Evolutionary conservation across 192 early-diverging fungal genomes (phyloP).

Genomic region (Podila epicladia): DNA sequence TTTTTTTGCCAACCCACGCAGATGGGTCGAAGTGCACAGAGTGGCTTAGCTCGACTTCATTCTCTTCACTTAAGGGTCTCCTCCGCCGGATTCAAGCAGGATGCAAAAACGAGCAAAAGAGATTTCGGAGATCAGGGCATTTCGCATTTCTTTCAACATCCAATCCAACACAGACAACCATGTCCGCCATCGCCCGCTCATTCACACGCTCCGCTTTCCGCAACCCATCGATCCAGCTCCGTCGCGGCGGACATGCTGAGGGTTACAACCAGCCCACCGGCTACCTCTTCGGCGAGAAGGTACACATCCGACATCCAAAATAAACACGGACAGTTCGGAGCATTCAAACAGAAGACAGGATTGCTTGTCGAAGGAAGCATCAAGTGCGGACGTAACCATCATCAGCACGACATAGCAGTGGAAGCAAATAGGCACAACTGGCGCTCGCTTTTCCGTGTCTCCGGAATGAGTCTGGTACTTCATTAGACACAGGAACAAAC

Average conservation of each 20-base stretch:
- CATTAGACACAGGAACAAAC: too few species aligned
- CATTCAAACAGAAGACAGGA: too few species aligned
- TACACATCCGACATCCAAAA: slow-evolving; percentile 17
- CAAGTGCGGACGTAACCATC: too few species aligned
- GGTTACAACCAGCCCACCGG: slow-evolving; percentile 78
- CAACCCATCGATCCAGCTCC: slow-evolving; percentile 49
- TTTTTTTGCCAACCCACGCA: not conserved
- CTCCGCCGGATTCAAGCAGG: not conserved
- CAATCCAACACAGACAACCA: not conserved
- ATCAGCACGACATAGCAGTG: too few species aligned
- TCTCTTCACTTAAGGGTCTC: not conserved
- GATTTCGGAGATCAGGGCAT: not conserved
- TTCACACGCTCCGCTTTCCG: slow-evolving; percentile 54
- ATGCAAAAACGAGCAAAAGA: not conserved
- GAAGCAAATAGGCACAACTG: too few species aligned
- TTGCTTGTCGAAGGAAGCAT: too few species aligned
- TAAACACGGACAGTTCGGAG: too few species aligned
- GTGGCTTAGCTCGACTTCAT: not conserved
- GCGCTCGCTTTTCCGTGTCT: too few species aligned
- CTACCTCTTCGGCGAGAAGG: slow-evolving; percentile 83
- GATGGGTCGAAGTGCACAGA: not conserved
- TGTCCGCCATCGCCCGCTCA: slow-evolving; percentile 57
- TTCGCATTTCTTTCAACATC: not conserved
- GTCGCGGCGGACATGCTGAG: slow-evolving; percentile 65
- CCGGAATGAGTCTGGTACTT: too few species aligned